phyloP scores from a whole-genome alignment of 2,329 filamentous ascomycete genomes.

The Sclerotinia trifoliorum region DNA sequence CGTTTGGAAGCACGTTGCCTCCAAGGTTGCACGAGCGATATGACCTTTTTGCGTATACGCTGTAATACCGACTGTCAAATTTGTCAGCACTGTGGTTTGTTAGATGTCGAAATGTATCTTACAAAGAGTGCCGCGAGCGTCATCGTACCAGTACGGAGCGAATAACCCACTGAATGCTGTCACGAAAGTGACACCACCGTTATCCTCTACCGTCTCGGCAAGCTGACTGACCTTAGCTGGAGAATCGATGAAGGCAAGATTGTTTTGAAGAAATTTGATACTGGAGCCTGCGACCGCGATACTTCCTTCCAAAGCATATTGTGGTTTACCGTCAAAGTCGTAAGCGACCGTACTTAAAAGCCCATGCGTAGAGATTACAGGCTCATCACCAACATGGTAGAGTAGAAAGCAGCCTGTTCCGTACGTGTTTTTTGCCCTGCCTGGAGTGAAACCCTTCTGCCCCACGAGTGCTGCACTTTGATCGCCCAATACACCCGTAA shows the following conservation, averaged over 20 bases:
- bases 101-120: conserved; percentile 35
- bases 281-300: conserved; percentile 75
- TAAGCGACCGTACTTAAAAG: conserved; percentile 76
- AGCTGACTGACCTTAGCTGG: conserved; percentile 63
- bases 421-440: conserved; percentile 81
- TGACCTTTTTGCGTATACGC: conserved; percentile 69
- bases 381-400: conserved; percentile 78
- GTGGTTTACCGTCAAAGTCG: conserved; percentile 67
- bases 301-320: conserved; percentile 75
- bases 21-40: conserved; percentile 68
- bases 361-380: conserved; percentile 75
- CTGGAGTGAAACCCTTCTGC: conserved; percentile 73
- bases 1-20: conserved; percentile 72
- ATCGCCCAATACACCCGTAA: conserved; percentile 77
- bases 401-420: conserved; percentile 83
- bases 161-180: conserved; percentile 73
- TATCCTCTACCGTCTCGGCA: conserved; percentile 63
- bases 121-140: conserved; percentile 69
- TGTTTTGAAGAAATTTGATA: conserved; percentile 69
- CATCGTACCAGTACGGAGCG: conserved; percentile 74
- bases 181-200: conserved; percentile 67
- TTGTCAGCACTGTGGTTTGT: conserved; percentile 22
- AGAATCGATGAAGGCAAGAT: conserved; percentile 60
- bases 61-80: conserved; percentile 57
- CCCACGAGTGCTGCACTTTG: conserved; percentile 80